Percentiles rank a stretch among this genome's conserved stretches.
These are phyloP conservation scores for Mortierella claussenii DNA, from an alignment of 192 early-diverging fungal species.

Conservation along the genomic window DNA sequence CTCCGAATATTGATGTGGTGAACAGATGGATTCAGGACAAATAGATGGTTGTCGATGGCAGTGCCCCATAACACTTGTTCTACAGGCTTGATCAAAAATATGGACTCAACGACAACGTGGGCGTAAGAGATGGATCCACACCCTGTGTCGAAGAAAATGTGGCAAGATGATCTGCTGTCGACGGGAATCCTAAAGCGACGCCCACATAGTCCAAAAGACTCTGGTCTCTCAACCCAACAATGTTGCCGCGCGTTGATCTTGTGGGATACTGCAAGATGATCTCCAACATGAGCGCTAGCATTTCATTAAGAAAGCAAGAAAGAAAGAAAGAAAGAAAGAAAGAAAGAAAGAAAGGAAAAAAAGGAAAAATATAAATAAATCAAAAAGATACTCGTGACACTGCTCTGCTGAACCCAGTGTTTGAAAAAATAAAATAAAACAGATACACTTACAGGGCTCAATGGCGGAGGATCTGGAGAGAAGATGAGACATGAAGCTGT, in stretches of 20 bases:
- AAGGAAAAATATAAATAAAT: background rate
- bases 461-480: background rate
- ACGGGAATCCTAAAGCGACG: slow-evolving; percentile 14
- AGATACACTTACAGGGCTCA: slow-evolving; percentile 28
- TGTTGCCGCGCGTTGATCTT: slow-evolving; percentile 7
- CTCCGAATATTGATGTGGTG: no score
- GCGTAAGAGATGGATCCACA: no score
- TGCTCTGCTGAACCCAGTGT: no score
- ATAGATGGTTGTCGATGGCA: no score
- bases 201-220: slow-evolving; percentile 29
- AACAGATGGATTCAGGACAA: no score
- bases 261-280: slow-evolving; percentile 27
- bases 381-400: no score
- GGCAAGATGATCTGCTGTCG: background rate
- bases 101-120: no score
- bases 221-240: slow-evolving; percentile 12
- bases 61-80: no score
- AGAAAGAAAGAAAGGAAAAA: background rate
- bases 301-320: no score
- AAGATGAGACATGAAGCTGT: slow-evolving; percentile 17
- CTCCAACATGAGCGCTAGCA: slow-evolving; percentile 17
- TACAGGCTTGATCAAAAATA: no score
- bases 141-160: no score
- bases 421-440: no score
- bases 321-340: background rate